Evolutionary conservation across 345 rosid genomes (phyloP), one percentile per base, ranked within the genome.

Genomic region (Eucalyptus paniculata): DNA sequence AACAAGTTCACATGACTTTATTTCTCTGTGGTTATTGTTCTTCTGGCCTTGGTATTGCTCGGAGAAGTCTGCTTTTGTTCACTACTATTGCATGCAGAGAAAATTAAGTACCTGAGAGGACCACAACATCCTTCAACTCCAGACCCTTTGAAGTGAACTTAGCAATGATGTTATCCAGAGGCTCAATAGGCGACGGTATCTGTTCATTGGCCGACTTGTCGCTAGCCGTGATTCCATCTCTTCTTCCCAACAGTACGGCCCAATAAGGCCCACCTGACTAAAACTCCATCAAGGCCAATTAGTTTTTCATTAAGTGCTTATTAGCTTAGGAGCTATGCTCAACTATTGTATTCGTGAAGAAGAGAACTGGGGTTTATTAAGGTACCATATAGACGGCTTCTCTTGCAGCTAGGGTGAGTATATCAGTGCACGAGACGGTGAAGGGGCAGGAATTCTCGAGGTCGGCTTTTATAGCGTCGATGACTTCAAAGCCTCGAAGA

Each of bases 231-330:
- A 90, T 53, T 23, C 96, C 96, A 91, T 97, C 99, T 89, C 92
- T 89, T 85, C 97, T 87, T 40, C 99, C 99, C 82, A 97, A 90
- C 40, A 92, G 90, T 54, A 97, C 93, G 6, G 90, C 80, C 98
- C 98, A 97, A 89, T 53, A 93, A 13, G 97, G 96, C 14, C 98
- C 99, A 89, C 97, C 97, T 12, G 97, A 92, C 99, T 97, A 60
- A 60, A 89, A 90, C 54, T n/a, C 87, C 53, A 87, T 80, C 14
- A 5, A 15, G 45, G 47, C 56, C 53, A 62, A 50, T 88, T 18
- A 88, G 28, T 69, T 44, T 32, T 30, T 37, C 42, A 11, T 5
- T 21, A 19, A 37, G 83, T 37, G 28, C 28, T 7, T 21, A 77
- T 77, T 6, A 77, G 83, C 47, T 77, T 23, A 21, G 83, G 83